Percentiles rank a stretch among this genome's conserved stretches.
phyloP scores from a whole-genome alignment of 2,329 filamentous ascomycete genomes.

The Fusarium vanettenii region DNA sequence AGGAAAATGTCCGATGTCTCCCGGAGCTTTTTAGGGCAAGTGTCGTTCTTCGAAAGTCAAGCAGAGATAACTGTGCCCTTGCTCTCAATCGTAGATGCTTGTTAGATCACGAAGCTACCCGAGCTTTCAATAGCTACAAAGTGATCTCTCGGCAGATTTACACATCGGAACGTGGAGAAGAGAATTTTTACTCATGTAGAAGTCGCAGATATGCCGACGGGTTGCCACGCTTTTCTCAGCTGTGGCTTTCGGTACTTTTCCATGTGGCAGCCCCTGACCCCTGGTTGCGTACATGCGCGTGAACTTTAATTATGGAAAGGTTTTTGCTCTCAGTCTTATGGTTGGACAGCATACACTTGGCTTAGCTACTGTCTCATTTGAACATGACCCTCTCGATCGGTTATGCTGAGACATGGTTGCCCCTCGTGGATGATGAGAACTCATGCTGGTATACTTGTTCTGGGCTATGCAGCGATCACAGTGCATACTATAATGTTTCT shows the following conservation, averaged over 20 bases:
- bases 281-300: not conserved
- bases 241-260: not conserved
- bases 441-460: too few species aligned
- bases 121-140: not conserved
- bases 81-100: not conserved
- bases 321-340: not conserved
- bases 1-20: not conserved
- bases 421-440: not conserved
- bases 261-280: not conserved
- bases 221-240: not conserved
- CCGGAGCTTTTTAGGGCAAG: not conserved
- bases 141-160: not conserved
- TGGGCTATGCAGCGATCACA: too few species aligned
- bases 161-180: not conserved
- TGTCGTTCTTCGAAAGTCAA: not conserved
- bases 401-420: not conserved
- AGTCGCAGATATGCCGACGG: not conserved
- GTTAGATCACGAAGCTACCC: not conserved
- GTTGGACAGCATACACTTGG: not conserved
- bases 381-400: not conserved
- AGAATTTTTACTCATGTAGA: too few species aligned
- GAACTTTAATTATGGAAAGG: not conserved
- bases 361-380: not conserved
- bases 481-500: too few species aligned
- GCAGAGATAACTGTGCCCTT: not conserved